phyloP scores from a whole-genome alignment of 2,329 filamentous ascomycete genomes.

The Aspergillus latus region DNA sequence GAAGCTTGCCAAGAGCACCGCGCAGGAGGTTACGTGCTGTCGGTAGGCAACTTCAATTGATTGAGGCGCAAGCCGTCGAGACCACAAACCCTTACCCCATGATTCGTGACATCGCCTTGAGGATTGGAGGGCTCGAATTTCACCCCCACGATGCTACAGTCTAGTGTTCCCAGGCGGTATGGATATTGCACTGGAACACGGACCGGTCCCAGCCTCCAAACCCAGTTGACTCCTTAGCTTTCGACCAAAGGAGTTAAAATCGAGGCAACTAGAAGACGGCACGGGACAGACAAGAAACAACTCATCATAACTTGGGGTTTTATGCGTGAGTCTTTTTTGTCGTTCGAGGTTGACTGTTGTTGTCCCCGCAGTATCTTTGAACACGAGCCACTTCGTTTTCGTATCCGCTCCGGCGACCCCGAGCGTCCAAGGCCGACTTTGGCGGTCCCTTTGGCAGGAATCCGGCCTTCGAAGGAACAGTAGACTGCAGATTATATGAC shows the following conservation, averaged over 20 bases:
- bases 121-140: neutral
- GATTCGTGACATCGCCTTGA: neutral
- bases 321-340: neutral
- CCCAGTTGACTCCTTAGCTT: neutral
- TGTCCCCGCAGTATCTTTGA: neutral
- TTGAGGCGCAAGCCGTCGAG: neutral
- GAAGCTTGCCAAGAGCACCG: neutral
- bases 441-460: too few species aligned
- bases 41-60: conserved; percentile 1
- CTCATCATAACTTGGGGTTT: neutral
- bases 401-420: neutral
- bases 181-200: neutral
- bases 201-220: neutral
- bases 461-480: neutral
- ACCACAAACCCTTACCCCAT: neutral
- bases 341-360: neutral
- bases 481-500: neutral
- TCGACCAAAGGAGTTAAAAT: neutral
- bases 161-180: neutral
- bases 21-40: neutral
- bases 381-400: neutral
- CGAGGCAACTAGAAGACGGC: neutral
- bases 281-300: conserved; percentile 1
- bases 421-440: neutral
- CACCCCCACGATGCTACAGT: neutral